These are phyloP conservation scores for Tanacetum coccineum DNA, from an alignment of 129 eudicot genomes.

Conservation along the genomic window DNA sequence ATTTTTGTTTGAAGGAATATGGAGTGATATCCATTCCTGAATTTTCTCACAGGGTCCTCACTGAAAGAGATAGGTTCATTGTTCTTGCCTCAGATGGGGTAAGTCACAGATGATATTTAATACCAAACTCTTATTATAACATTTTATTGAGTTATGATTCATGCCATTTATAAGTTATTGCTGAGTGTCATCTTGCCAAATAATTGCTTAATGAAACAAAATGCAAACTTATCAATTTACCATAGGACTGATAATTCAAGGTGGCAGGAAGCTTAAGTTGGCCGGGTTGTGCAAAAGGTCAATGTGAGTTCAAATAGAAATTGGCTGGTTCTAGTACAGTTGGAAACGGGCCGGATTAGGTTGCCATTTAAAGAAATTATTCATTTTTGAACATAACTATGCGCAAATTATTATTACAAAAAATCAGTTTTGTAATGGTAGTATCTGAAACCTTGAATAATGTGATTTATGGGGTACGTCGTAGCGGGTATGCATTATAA, in stretches of 20 bases:
- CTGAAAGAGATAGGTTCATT: constrained; percentile 67
- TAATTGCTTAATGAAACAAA: neutral
- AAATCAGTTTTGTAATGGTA: no score
- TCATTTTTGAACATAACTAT: no score
- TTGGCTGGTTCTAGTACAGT: no score
- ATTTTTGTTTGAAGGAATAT: constrained; percentile 89
- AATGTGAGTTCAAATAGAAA: no score
- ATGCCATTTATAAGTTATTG: constrained; percentile 1
- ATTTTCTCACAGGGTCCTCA: constrained; percentile 69
- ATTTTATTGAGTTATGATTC: neutral
- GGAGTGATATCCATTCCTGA: constrained; percentile 97
- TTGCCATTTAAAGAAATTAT: no score
- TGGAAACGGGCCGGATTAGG: no score
- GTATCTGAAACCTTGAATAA: no score
- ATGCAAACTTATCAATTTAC: neutral
- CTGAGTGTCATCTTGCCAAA: constrained; percentile 2
- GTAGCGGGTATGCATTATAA: no score
- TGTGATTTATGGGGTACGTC: no score
- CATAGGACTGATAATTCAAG: neutral
- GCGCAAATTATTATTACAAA: no score
- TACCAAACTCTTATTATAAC: neutral
- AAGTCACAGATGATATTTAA: constrained; percentile 19
- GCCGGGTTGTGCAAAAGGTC: no score
- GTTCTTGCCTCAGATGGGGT: constrained; percentile 99
- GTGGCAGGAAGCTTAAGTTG: no score